Evolutionary conservation across 345 rosid species (phyloP).

Genomic region (Corchorus olitorius): DNA sequence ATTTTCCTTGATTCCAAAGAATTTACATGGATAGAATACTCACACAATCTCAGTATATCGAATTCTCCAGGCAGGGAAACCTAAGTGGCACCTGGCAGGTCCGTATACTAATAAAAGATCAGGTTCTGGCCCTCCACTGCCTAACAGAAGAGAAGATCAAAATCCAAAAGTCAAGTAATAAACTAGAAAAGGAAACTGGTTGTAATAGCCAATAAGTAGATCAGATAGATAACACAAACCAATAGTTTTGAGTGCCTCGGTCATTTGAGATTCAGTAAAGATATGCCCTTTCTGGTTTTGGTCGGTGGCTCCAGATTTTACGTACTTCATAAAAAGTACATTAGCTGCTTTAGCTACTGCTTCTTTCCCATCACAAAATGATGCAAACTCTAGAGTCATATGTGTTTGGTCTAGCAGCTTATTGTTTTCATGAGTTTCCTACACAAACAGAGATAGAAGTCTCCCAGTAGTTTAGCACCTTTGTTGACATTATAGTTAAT

Average conservation of each 20-base stretch:
- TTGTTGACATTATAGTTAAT: constrained; percentile 9
- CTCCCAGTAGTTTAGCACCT: constrained; percentile 17
- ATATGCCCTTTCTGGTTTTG: constrained; percentile 44
- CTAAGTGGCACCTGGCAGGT: constrained; percentile 82
- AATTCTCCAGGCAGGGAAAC: constrained; percentile 96
- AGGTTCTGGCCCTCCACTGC: constrained; percentile 68
- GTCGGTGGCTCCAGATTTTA: constrained; percentile 38
- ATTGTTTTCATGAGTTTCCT: constrained; percentile 53
- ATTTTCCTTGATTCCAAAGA: not conserved
- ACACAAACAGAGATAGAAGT: constrained; percentile 15
- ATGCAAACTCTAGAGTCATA: constrained; percentile 66
- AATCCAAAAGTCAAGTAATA: constrained; percentile 9
- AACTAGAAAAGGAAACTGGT: constrained; percentile 7
- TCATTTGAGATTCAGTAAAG: constrained; percentile 69
- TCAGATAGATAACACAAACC: constrained; percentile 55
- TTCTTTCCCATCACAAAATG: constrained; percentile 79
- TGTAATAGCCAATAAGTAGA: constrained; percentile 7
- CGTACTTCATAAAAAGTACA: constrained; percentile 53
- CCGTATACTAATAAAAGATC: constrained; percentile 87
- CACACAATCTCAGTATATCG: constrained; percentile 88
- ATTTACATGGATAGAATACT: constrained; percentile 28
- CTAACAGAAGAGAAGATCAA: constrained; percentile 41
- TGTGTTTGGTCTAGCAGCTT: constrained; percentile 25
- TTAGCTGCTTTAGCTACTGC: constrained; percentile 87
- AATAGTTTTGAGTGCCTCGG: constrained; percentile 63